Evolutionary conservation across 139 green algal species (phyloP), one percentile per base, ranked within the genome.

Genomic region (Volvox africanus): DNA sequence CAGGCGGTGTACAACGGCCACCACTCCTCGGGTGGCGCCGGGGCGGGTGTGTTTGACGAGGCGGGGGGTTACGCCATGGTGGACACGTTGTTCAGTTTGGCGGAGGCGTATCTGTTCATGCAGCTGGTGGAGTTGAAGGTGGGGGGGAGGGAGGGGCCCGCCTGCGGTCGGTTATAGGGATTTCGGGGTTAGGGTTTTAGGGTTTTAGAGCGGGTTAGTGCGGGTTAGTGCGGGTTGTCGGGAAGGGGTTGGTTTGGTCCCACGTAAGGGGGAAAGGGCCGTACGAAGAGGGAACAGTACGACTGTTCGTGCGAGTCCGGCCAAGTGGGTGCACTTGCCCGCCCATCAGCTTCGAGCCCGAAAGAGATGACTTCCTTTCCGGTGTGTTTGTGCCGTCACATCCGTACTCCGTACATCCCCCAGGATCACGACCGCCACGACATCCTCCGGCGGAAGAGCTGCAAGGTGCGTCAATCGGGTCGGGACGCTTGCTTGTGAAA

Each of bases 31-130:
- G 69, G 71, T 24, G 17, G 14, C 44, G 44, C 69, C 1, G 80
- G 90, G 28, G 80, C 88, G 71, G 89, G 93, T 73, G 68, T 88
- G 65, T 98, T 96, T 86, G 97, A 98, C 78, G 96, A 98, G 88
- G 94, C 69, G 18, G 69, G 95, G 1, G 92, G 97, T 71, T 98
- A 96, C 92, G 95, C 96, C 17, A 93, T 98, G 69, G 97, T 99
- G 76, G 98, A 99, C 96, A 99, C 98, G 22, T 94, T 99, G 36
- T 99, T 99, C 95, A 96, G 94, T 62, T 91, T 99, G 83, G 97
- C 97, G 3, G 98, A 99, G 94, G 97, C 97, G 0, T 97, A 99
- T 93, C 97, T 99, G 32, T 99, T 97, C 94, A 97, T 97, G 95
- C 97, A 98, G 93, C 93, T 99, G 83, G 95, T 98, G 69, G 96